Evolutionary conservation across 1,284 basidiomycete species (phyloP).

Genomic region (Neotropicomus parvogracilis): DNA sequence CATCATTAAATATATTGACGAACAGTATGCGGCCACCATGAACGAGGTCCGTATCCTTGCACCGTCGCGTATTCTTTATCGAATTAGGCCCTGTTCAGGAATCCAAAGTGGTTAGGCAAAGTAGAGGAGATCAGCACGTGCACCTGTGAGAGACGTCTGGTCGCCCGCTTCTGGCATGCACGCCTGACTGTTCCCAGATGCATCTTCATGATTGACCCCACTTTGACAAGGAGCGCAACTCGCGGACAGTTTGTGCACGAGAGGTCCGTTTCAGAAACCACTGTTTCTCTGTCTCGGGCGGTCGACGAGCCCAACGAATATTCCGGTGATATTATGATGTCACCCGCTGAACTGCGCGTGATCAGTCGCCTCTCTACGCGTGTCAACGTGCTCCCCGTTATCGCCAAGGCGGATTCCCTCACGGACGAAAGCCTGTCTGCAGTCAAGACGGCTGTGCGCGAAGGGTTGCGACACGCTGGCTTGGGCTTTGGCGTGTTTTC

Average conservation of each 20-base stretch:
- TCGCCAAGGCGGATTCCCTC: slow-evolving; percentile 72
- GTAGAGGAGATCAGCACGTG: slow-evolving; percentile 80
- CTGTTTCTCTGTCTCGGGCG: slow-evolving; percentile 47
- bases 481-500: slow-evolving; percentile 73
- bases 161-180: background rate
- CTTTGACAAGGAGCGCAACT: slow-evolving; percentile 51
- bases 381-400: slow-evolving; percentile 72
- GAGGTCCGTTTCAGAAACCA: slow-evolving; percentile 57
- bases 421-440: slow-evolving; percentile 66
- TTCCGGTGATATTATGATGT: slow-evolving; percentile 54
- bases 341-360: slow-evolving; percentile 71
- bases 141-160: slow-evolving; percentile 59
- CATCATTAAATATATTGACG: slow-evolving; percentile 71
- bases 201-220: slow-evolving; percentile 79
- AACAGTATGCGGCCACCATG: slow-evolving; percentile 78
- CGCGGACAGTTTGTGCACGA: slow-evolving; percentile 46
- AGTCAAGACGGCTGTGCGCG: slow-evolving; percentile 65
- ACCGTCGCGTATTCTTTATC: background rate
- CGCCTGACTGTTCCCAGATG: slow-evolving; percentile 45
- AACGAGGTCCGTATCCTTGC: slow-evolving; percentile 56
- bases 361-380: slow-evolving; percentile 68
- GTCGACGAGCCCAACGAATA: slow-evolving; percentile 43
- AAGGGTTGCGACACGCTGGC: slow-evolving; percentile 57
- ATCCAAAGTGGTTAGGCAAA: slow-evolving; percentile 78
- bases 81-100: slow-evolving; percentile 46